These are phyloP conservation scores for Leccinum boreale DNA, from an alignment of 768 basidiomycete genomes.

Conservation along the genomic window DNA sequence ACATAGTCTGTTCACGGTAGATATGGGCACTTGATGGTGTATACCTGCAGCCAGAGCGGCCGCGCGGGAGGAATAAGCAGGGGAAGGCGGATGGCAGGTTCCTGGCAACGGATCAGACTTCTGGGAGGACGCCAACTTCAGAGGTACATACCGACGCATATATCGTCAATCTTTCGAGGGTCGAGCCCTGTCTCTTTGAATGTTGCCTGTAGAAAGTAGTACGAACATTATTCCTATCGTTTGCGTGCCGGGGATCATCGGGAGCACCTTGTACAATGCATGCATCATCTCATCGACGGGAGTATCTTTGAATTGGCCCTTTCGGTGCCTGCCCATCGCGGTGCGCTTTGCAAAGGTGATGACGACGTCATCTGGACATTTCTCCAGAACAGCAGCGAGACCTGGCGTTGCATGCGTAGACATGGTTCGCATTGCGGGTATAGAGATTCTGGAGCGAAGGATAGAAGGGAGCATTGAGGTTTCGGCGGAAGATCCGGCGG, in stretches of 20 bases:
- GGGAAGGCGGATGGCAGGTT: constrained; percentile 81
- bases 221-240: neutral
- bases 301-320: constrained; percentile 88
- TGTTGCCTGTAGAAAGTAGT: constrained; percentile 47
- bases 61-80: constrained; percentile 78
- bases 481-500: constrained; percentile 3
- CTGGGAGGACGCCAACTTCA: neutral
- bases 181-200: constrained; percentile 64
- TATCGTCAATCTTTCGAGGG: constrained; percentile 73
- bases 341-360: constrained; percentile 88
- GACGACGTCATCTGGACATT: constrained; percentile 81
- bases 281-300: constrained; percentile 85
- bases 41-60: constrained; percentile 88
- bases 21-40: constrained; percentile 82
- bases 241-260: neutral
- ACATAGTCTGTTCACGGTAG: constrained; percentile 90
- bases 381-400: constrained; percentile 55
- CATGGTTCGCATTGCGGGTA: constrained; percentile 22
- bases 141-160: constrained; percentile 66
- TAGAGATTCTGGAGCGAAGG: constrained; percentile 11
- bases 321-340: constrained; percentile 84
- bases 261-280: constrained; percentile 71
- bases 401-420: constrained; percentile 40
- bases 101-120: constrained; percentile 38
- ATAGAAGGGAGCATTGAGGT: constrained; percentile 17